phyloP scores from a whole-genome alignment of 345 rosid genomes.

The Gossypium anomalum region DNA sequence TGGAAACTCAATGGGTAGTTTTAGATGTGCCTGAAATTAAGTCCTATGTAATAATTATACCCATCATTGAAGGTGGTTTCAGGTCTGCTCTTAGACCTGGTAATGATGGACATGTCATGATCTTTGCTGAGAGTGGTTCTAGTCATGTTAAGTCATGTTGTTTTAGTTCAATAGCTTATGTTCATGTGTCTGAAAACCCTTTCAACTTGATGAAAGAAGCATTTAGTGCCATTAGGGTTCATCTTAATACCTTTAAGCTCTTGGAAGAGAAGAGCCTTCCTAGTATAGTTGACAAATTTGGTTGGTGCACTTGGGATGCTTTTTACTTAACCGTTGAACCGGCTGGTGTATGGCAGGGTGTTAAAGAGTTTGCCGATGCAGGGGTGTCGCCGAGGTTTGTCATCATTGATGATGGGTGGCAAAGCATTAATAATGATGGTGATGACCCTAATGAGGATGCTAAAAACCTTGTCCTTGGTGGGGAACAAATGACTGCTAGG shows the following conservation, averaged over 20 bases:
- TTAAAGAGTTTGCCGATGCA: conserved; percentile 57
- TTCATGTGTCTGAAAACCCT: conserved; percentile 72
- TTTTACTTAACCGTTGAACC: conserved; percentile 85
- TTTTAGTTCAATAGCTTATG: conserved; percentile 60
- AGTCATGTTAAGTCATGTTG: conserved; percentile 41
- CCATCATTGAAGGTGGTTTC: conserved; percentile 62
- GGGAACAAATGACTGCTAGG: conserved; percentile 82
- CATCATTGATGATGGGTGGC: conserved; percentile 95
- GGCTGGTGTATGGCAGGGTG: conserved; percentile 64
- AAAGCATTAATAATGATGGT: conserved; percentile 53
- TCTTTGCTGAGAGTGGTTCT: conserved; percentile 73
- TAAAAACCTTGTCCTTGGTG: conserved; percentile 72
- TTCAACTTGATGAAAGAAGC: conserved; percentile 77
- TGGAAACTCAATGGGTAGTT: conserved; percentile 78
- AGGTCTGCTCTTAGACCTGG: conserved; percentile 72
- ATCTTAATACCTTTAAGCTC: conserved; percentile 74
- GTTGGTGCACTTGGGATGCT: conserved; percentile 99
- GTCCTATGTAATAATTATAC: conserved; percentile 56
- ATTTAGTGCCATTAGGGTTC: conserved; percentile 58
- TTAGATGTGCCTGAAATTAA: conserved; percentile 55
- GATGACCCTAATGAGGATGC: conserved; percentile 42
- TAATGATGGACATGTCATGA: conserved; percentile 43
- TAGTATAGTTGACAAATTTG: conserved; percentile 60
- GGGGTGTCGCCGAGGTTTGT: conserved; percentile 68
- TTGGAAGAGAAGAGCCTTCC: conserved; percentile 72